These are phyloP conservation scores for Kuraishia floccosa DNA, from an alignment of 805 yeast genomes.

Conservation along the genomic window DNA sequence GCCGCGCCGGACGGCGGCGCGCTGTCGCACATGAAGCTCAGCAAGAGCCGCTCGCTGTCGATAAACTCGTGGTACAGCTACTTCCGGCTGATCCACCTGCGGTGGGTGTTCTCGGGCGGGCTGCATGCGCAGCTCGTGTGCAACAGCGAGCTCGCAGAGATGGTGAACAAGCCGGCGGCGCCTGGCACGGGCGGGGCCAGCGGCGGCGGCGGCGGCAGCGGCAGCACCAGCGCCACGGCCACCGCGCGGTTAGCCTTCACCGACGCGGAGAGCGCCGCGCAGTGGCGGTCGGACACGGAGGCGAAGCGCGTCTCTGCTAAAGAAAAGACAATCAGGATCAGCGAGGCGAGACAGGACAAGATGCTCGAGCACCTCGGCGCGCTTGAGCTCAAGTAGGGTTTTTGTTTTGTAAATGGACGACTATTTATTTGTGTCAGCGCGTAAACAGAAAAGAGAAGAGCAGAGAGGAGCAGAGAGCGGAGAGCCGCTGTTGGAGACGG, in stretches of 20 bases:
- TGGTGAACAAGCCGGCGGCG: constrained; percentile 3
- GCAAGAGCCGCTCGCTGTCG: constrained; percentile 30
- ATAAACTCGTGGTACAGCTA: constrained; percentile 41
- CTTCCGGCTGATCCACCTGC: constrained; percentile 32
- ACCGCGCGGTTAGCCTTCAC: too few species aligned
- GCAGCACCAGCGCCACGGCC: too few species aligned
- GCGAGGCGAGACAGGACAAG: constrained; percentile 13
- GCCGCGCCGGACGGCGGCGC: not conserved
- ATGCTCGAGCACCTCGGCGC: constrained; percentile 11
- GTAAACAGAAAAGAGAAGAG: not conserved
- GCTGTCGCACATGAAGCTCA: constrained; percentile 11
- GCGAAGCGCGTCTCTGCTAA: constrained; percentile 9
- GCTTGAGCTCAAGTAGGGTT: too few species aligned
- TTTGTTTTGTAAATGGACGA: not conserved
- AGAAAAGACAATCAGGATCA: constrained; percentile 13
- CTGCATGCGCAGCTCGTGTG: constrained; percentile 35
- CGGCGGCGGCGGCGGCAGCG: constrained; percentile 3
- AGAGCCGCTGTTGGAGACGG: too few species aligned
- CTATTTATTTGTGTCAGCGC: not conserved
- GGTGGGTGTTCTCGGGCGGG: constrained; percentile 41
- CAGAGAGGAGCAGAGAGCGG: not conserved
- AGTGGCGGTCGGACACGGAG: too few species aligned
- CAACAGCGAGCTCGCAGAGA: constrained; percentile 20
- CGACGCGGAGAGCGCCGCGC: constrained; percentile 1
- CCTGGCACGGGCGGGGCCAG: not conserved